Evolutionary conservation across 768 basidiomycete genomes (phyloP), one percentile per base, ranked within the genome.

Genomic region (Neoboletus brunneissimus): DNA sequence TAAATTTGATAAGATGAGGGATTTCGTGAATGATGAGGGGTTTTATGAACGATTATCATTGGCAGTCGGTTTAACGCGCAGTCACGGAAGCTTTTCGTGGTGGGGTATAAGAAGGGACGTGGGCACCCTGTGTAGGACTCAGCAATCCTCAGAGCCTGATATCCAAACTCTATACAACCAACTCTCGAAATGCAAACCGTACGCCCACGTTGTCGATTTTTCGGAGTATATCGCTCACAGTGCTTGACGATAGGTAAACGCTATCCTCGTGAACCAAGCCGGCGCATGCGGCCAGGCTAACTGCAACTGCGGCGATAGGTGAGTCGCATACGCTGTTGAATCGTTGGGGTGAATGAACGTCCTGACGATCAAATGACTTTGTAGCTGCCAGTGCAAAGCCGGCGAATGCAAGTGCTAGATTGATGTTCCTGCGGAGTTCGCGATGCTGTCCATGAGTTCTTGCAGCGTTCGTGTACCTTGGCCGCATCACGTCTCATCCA

Each of bases 311-410:
- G 55, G 60, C 13, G 55, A 32, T 10, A 8, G 53, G 64, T 59
- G 32, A 40, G 63, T 42, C 0, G 13, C 15, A 27, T 13, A 15
- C 12, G 9, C 8, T 13, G 12, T 47, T 9, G 27, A 15, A 10
- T 42, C 7, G 23, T 27, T 18, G 42, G 9, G n/a, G 1, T 20
- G 6, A 1, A n/a, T 1, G 9, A 7, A 22, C 4, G 15, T 44
- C 40, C 49, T 58, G 25, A 25, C 25, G 25, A 29, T n/a, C 11
- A 23, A 41, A 15, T 0, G 37, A 11, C 8, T 46, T 18, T 2
- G 18, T 35, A 64, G 64, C 7, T 66, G 64, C 55, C 15, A 65
- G 37, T 64, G 63, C 56, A 56, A 60, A 3, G 5, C 51, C 13
- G 50, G 40, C 15, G 2, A 61, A 34, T 61, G 60, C 60, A 57